phyloP scores from a whole-genome alignment of 768 basidiomycete genomes.

The Dictyophora rubrovolvata region DNA sequence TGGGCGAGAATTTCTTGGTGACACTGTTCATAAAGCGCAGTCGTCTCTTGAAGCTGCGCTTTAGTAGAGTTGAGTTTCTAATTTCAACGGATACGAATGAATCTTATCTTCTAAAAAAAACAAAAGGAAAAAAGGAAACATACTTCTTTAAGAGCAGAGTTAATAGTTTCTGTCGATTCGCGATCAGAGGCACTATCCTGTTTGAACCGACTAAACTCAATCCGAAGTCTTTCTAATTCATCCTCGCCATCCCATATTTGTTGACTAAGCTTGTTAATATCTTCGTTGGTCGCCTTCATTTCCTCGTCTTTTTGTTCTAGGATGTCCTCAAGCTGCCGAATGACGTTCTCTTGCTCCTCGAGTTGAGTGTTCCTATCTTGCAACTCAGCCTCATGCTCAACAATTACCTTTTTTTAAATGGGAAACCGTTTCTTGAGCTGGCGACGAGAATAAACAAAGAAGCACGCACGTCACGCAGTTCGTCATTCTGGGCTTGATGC shows the following conservation, averaged over 20 bases:
- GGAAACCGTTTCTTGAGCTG: conserved; percentile 11
- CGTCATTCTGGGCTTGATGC: conserved; percentile 65
- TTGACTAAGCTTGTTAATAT: conserved; percentile 73
- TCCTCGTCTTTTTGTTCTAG: conserved; percentile 73
- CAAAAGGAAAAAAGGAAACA: conserved; percentile 15
- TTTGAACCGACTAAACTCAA: conserved; percentile 54
- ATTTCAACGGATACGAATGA: neutral
- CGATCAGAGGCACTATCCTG: conserved; percentile 69
- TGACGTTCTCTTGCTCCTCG: conserved; percentile 64
- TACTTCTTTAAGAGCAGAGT: conserved; percentile 74
- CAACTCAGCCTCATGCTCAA: conserved; percentile 71
- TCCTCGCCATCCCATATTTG: conserved; percentile 78
- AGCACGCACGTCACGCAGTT: conserved; percentile 56
- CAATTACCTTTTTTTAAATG: conserved; percentile 45
- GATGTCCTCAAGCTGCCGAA: conserved; percentile 67
- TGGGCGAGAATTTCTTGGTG: conserved; percentile 56
- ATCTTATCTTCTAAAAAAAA: neutral
- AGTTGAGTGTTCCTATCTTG: conserved; percentile 65
- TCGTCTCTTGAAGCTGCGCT: conserved; percentile 53
- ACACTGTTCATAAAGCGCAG: conserved; percentile 49
- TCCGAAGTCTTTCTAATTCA: conserved; percentile 65
- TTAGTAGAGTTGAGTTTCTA: conserved; percentile 66
- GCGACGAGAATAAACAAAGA: neutral
- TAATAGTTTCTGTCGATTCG: conserved; percentile 56
- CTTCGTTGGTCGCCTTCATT: conserved; percentile 58